Evolutionary conservation across 2,329 filamentous ascomycete species (phyloP).

Genomic region (Sarocladiaceae sp.): DNA sequence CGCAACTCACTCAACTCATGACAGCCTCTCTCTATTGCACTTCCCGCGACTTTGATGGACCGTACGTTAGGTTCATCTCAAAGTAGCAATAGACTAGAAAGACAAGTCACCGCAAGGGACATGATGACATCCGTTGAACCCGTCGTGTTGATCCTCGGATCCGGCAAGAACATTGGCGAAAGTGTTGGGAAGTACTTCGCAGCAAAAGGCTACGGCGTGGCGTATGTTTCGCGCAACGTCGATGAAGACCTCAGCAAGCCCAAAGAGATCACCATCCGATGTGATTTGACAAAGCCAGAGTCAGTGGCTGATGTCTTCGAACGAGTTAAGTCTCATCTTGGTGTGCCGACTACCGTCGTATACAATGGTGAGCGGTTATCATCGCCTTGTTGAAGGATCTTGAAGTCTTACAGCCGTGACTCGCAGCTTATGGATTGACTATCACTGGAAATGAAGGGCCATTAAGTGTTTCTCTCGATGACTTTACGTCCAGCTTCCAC

Average conservation of each 20-base stretch:
- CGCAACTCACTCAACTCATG: too few relatives aligned
- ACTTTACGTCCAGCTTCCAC: slow-evolving; percentile 12
- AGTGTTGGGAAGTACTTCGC: not conserved
- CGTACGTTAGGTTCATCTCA: too few relatives aligned
- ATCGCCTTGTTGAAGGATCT: not conserved
- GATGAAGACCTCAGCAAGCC: not conserved
- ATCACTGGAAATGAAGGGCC: slow-evolving; percentile 17
- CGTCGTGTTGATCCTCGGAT: not conserved
- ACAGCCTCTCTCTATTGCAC: too few relatives aligned
- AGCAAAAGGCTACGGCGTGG: not conserved
- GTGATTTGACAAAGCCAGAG: slow-evolving; percentile 29
- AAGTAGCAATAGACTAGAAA: too few relatives aligned
- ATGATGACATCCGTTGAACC: too few relatives aligned
- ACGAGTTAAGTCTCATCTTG: slow-evolving; percentile 28
- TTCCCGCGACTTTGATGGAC: too few relatives aligned
- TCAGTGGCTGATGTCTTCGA: slow-evolving; percentile 25
- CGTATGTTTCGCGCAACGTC: not conserved
- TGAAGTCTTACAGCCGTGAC: too few relatives aligned
- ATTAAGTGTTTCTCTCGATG: slow-evolving; percentile 12
- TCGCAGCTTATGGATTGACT: slow-evolving; percentile 11
- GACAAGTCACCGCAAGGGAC: too few relatives aligned
- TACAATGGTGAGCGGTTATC: slow-evolving; percentile 33
- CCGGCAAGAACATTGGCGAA: not conserved
- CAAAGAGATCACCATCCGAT: slow-evolving; percentile 25
- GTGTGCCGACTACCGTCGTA: slow-evolving; percentile 35